These are phyloP conservation scores for Hanseniaspora mollemarum DNA, from an alignment of 805 yeast species.

Conservation along the genomic window DNA sequence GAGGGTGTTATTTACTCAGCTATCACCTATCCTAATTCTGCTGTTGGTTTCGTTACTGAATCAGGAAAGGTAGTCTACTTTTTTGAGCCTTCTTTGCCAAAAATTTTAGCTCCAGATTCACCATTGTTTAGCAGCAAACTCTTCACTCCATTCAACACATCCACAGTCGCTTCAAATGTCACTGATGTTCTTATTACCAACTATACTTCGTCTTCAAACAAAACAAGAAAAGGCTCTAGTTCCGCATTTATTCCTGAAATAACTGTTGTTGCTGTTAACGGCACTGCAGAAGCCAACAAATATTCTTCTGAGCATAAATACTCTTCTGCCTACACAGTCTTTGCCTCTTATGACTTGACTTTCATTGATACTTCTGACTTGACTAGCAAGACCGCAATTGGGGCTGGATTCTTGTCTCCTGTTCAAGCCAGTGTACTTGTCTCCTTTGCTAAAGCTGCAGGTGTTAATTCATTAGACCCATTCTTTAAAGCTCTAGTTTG, in stretches of 20 bases:
- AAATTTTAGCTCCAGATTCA: conserved; percentile 20
- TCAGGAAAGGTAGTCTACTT: conserved; percentile 22
- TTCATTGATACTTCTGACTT: conserved; percentile 19
- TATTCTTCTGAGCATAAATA: neutral
- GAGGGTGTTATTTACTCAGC: conserved; percentile 26
- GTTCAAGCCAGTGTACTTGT: conserved; percentile 27
- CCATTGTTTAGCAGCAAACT: conserved; percentile 22
- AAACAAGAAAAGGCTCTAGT: neutral
- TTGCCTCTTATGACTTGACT: conserved; percentile 21
- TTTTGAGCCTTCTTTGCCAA: conserved; percentile 23
- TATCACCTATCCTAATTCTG: conserved; percentile 22
- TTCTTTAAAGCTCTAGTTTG: neutral
- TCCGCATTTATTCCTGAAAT: neutral
- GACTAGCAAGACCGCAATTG: conserved; percentile 21
- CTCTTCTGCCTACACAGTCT: conserved; percentile 21
- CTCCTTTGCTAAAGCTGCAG: conserved; percentile 25
- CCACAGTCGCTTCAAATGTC: conserved; percentile 5
- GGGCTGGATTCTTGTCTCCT: conserved; percentile 28
- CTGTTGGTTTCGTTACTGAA: conserved; percentile 23
- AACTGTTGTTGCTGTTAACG: neutral
- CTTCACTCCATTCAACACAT: conserved; percentile 20
- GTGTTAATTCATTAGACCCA: conserved; percentile 16
- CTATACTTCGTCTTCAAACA: conserved; percentile 10
- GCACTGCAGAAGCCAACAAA: neutral
- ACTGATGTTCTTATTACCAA: conserved; percentile 1